Base-by-base conservation (phyloP, 208 protist genomes). In the Leishmania braziliensis region DNA sequence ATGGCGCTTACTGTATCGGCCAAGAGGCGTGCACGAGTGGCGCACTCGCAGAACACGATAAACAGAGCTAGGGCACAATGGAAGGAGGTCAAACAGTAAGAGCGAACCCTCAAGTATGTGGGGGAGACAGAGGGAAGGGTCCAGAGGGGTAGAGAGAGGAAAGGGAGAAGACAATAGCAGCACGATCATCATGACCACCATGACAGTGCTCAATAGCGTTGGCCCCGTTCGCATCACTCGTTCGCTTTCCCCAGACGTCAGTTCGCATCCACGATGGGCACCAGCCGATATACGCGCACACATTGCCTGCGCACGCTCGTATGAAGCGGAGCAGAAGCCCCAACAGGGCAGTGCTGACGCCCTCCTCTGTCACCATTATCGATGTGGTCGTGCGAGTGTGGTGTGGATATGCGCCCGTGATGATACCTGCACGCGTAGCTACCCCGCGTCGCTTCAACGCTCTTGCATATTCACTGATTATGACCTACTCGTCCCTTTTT, bases 1-100 rank as follows among this genome's bases (percentile, higher is more conserved):
- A 98, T 96, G 36, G 77, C 66, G 74, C 26, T n/a, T 29, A 51
- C 36, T 54, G 43, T 18, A 54, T 73, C 16, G 10, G n/a, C 29
- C 12, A 68, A 39, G 39, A 39, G 29, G n/a, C 39, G 43, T 5
- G 20, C 14, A 39, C 29, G 62, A 14, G 62, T 16, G 29, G 26
- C 62, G 29, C 62, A 20, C 62, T 68, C 62, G 62, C 29, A 33
- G 29, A 43, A 39, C 14, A 16, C 43, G 43, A 46, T 46, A 46
- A 46, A 46, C 16, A 16, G 62, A 20, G 29, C 4, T 39, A 10
- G 62, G 26, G 29, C 4, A 29, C 14, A 20, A 4, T 16, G 26
- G 3, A 29, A 23, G 23, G 23, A 33, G 26, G 23, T 8, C 18
- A 26, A 26, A 10, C 10, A 33, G 12, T 5, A 29, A 5, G 9